These are phyloP conservation scores for Linanthus parryae DNA, from an alignment of 148 eudicot genomes.

Conservation along the genomic window DNA sequence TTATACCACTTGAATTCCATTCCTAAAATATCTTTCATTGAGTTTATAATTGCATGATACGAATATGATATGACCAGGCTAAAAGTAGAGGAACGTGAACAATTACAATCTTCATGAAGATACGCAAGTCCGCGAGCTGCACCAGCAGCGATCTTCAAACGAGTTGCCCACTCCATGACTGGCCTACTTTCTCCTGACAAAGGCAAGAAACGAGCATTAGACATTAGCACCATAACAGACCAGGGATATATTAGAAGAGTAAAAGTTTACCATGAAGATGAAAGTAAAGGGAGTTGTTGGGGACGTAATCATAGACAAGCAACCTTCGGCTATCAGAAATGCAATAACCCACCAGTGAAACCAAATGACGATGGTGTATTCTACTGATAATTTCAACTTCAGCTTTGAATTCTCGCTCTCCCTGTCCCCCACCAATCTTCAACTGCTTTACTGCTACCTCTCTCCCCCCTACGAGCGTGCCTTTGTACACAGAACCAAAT, in stretches of 20 bases:
- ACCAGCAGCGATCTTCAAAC: slow-evolving; percentile 78
- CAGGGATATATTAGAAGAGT: too few species aligned
- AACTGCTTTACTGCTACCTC: slow-evolving; percentile 51
- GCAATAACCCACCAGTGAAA: slow-evolving; percentile 46
- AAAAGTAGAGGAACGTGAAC: slow-evolving; percentile 2
- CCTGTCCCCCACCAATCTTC: slow-evolving; percentile 44
- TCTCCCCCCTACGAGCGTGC: slow-evolving; percentile 33
- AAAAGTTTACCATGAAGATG: slow-evolving; percentile 42
- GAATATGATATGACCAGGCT: too few species aligned
- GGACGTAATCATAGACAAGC: slow-evolving; percentile 42
- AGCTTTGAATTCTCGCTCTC: slow-evolving; percentile 46
- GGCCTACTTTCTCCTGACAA: slow-evolving; percentile 33
- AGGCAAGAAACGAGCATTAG: not conserved
- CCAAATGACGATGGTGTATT: slow-evolving; percentile 51
- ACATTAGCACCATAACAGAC: slow-evolving; percentile 5
- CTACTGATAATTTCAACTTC: slow-evolving; percentile 49
- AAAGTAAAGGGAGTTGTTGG: slow-evolving; percentile 38
- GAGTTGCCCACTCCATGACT: slow-evolving; percentile 66
- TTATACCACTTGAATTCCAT: too few species aligned
- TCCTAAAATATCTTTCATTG: too few species aligned
- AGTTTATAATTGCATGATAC: too few species aligned
- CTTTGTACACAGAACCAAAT: slow-evolving; percentile 47
- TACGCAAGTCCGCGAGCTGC: slow-evolving; percentile 95
- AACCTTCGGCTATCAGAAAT: slow-evolving; percentile 31
- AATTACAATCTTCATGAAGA: slow-evolving; percentile 77